phyloP scores from a whole-genome alignment of 2,329 filamentous ascomycete genomes.

The Basipetospora chlamydospora region DNA sequence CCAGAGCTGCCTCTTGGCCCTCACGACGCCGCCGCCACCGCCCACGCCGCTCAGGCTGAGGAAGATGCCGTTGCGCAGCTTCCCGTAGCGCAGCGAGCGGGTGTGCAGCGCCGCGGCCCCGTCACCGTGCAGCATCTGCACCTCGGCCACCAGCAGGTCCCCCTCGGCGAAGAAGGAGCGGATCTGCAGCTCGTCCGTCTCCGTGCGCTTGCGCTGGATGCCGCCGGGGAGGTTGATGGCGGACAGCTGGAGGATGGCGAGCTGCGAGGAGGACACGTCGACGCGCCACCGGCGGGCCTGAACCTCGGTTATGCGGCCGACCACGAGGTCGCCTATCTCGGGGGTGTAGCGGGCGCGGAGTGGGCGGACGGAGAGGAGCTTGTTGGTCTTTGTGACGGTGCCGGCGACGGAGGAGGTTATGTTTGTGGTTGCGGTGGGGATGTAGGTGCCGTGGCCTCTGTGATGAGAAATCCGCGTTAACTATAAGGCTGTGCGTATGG shows the following conservation, averaged over 20 bases:
- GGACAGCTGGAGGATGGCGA: conserved; percentile 71
- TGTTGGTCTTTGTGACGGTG: conserved; percentile 86
- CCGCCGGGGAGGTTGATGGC: conserved; percentile 92
- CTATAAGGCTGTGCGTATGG: background rate
- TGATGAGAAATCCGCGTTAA: no score
- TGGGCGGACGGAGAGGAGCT: conserved; percentile 81
- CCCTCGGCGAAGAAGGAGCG: conserved; percentile 94
- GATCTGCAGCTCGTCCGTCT: conserved; percentile 94
- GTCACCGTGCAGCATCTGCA: conserved; percentile 77
- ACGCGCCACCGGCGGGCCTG: conserved; percentile 88
- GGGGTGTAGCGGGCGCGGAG: conserved; percentile 86
- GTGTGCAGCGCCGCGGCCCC: conserved; percentile 82
- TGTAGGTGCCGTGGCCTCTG: conserved; percentile 87
- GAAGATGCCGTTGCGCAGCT: conserved; percentile 86
- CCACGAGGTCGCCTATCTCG: conserved; percentile 89
- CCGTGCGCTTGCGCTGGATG: conserved; percentile 78
- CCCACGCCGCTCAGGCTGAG: conserved; percentile 68
- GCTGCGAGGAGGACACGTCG: conserved; percentile 75
- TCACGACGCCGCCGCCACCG: conserved; percentile 73
- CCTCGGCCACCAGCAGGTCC: conserved; percentile 85
- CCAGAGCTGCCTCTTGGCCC: conserved; percentile 76
- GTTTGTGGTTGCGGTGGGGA: conserved; percentile 42
- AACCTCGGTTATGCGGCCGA: conserved; percentile 90
- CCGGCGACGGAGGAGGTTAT: conserved; percentile 88
- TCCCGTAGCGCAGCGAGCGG: conserved; percentile 81